Conservation (phyloP, 2,329 filamentous ascomycete genomes). For the Fusarium sp. region DNA sequence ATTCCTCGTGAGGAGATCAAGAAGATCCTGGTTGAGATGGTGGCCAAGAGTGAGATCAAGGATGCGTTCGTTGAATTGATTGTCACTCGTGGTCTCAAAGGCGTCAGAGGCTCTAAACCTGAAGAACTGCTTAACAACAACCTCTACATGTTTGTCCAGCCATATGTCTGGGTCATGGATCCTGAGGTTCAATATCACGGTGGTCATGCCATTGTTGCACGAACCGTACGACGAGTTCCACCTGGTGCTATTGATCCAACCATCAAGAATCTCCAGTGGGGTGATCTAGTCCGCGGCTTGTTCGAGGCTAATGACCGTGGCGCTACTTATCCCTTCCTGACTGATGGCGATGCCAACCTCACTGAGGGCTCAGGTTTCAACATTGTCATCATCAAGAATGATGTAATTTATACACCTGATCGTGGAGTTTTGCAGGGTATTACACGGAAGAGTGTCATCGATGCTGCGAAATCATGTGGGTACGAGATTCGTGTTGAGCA, state of each 20-base stretch:
- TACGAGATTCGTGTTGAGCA: slow-evolving; percentile 47
- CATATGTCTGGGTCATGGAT: slow-evolving; percentile 64
- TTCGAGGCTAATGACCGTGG: slow-evolving; percentile 62
- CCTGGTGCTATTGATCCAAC: slow-evolving; percentile 63
- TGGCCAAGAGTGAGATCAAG: slow-evolving; percentile 58
- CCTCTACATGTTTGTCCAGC: slow-evolving; percentile 62
- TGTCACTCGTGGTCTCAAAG: slow-evolving; percentile 61
- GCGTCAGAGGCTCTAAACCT: slow-evolving; percentile 53
- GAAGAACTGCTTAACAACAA: slow-evolving; percentile 56
- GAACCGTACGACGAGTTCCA: slow-evolving; percentile 59
- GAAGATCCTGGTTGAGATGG: slow-evolving; percentile 58
- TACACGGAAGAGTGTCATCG: slow-evolving; percentile 62
- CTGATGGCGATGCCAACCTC: slow-evolving; percentile 62
- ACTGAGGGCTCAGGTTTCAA: slow-evolving; percentile 66
- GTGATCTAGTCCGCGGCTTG: slow-evolving; percentile 59
- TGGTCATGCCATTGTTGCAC: slow-evolving; percentile 58
- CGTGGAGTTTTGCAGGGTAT: slow-evolving; percentile 62
- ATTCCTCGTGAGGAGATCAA: slow-evolving; percentile 56
- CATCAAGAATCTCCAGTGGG: slow-evolving; percentile 65
- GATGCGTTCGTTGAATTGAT: slow-evolving; percentile 65
- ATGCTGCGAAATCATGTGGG: slow-evolving; percentile 53
- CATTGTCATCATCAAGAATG: slow-evolving; percentile 60
- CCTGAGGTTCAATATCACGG: slow-evolving; percentile 57
- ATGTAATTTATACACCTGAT: slow-evolving; percentile 59
- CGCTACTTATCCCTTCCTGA: slow-evolving; percentile 62